Conservation (phyloP, 495 filamentous ascomycete genomes). For the Hypoxylon trugodes region DNA sequence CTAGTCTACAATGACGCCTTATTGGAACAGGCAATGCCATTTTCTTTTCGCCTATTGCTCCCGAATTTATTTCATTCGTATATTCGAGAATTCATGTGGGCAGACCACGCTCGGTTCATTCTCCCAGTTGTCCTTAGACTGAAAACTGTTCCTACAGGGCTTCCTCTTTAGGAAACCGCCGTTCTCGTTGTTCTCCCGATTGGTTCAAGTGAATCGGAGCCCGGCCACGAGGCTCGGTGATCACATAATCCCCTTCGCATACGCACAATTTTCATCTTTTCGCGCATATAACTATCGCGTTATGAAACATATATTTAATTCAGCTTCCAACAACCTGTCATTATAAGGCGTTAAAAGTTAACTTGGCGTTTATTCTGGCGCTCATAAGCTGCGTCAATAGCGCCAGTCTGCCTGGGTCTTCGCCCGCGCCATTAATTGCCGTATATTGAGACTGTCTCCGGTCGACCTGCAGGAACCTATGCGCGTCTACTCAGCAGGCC, state of each 20-base stretch:
- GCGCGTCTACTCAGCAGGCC: conserved; percentile 26
- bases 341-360: not conserved
- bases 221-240: conserved; percentile 32
- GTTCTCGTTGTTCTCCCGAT: conserved; percentile 19
- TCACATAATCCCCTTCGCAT: conserved; percentile 12
- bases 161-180: conserved; percentile 35
- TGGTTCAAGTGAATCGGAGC: conserved; percentile 26
- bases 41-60: not conserved
- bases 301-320: not conserved
- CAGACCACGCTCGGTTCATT: not conserved
- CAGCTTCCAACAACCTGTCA: not conserved
- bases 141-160: conserved; percentile 5
- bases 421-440: conserved; percentile 39
- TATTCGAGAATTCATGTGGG: conserved; percentile 13
- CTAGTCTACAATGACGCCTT: not conserved
- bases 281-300: not conserved
- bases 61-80: not conserved
- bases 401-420: conserved; percentile 7
- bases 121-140: not conserved
- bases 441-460: conserved; percentile 28
- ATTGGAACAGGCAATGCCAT: not conserved
- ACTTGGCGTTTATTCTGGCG: conserved; percentile 6
- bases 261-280: not conserved
- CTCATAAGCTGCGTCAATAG: conserved; percentile 36
- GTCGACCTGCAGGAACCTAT: conserved; percentile 38